Percentiles rank a stretch among this genome's conserved stretches.
Evolutionary conservation across 164 flowering plant genomes (phyloP).

Genomic region (Protea cynaroides): DNA sequence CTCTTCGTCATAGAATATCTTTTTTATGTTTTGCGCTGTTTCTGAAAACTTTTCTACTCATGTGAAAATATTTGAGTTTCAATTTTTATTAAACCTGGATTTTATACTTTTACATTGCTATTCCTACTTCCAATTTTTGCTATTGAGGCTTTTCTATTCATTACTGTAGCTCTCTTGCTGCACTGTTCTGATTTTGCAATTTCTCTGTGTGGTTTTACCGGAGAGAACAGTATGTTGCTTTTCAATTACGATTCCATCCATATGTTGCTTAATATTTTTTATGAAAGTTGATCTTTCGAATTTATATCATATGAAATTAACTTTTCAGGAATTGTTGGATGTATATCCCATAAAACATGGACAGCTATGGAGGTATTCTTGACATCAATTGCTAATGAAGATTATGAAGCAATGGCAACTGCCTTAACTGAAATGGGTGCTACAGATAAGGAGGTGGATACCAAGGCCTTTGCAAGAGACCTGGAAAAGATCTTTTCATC

Average conservation of each 20-base stretch:
- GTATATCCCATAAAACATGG: slow-evolving; percentile 94
- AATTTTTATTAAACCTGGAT: too few relatives aligned
- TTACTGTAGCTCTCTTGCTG: background rate
- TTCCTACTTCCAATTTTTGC: background rate
- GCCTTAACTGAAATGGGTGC: slow-evolving; percentile 94
- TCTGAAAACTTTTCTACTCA: too few relatives aligned
- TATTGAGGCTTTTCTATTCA: background rate
- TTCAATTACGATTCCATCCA: background rate
- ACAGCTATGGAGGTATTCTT: slow-evolving; percentile 85
- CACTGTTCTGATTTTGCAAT: too few relatives aligned
- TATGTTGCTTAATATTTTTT: background rate
- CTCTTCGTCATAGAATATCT: too few relatives aligned
- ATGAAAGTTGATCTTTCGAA: background rate
- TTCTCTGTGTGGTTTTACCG: too few relatives aligned
- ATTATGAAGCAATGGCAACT: slow-evolving; percentile 88
- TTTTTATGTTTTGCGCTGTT: too few relatives aligned
- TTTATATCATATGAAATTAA: slow-evolving; percentile 1
- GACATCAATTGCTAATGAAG: slow-evolving; percentile 66
- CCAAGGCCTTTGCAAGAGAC: slow-evolving; percentile 76
- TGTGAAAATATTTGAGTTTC: too few relatives aligned
- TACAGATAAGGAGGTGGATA: slow-evolving; percentile 61
- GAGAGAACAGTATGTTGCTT: too few relatives aligned
- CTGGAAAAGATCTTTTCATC: slow-evolving; percentile 83
- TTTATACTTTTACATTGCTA: background rate
- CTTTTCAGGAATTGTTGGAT: slow-evolving; percentile 85